Percentiles rank a stretch among this genome's conserved stretches.
Evolutionary conservation across 352 stramenopile genomes (phyloP).

Genomic region (Phytophthora boehmeriae): DNA sequence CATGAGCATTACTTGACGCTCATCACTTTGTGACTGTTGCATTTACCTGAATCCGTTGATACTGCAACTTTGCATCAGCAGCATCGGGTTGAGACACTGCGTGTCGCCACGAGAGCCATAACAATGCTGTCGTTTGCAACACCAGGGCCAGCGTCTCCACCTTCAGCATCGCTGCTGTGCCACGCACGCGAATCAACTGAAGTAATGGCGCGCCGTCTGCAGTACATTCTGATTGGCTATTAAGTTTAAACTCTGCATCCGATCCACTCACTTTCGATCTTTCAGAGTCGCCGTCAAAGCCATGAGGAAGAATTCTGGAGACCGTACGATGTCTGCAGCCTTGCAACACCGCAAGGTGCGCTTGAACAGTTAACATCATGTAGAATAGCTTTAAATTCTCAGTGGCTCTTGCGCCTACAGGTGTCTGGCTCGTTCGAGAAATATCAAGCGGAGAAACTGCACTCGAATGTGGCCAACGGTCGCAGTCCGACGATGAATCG

Average conservation of each 20-base stretch:
- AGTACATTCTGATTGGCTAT: slow-evolving; percentile 20
- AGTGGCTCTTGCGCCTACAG: slow-evolving; percentile 11
- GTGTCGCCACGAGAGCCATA: slow-evolving; percentile 36
- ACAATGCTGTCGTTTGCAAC: slow-evolving; percentile 34
- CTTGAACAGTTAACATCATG: not conserved
- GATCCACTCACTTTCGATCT: not conserved
- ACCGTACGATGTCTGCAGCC: slow-evolving; percentile 49
- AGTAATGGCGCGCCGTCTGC: slow-evolving; percentile 25
- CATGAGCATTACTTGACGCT: not conserved
- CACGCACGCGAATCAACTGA: slow-evolving; percentile 6
- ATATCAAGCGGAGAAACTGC: slow-evolving; percentile 38
- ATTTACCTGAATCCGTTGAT: slow-evolving; percentile 23
- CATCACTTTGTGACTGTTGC: not conserved
- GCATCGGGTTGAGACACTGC: not conserved
- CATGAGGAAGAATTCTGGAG: slow-evolving; percentile 47
- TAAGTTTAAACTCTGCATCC: slow-evolving; percentile 8
- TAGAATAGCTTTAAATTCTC: not conserved
- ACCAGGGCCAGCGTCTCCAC: slow-evolving; percentile 36
- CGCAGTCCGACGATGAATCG: slow-evolving; percentile 21
- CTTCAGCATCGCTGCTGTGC: slow-evolving; percentile 23
- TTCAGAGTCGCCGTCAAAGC: not conserved
- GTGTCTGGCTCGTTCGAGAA: slow-evolving; percentile 49
- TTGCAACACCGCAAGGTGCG: slow-evolving; percentile 63
- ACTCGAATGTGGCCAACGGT: slow-evolving; percentile 37
- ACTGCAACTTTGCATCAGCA: not conserved